Percentiles rank a stretch among this genome's conserved stretches.
Conservation (phyloP, 768 basidiomycete species). For the Fistulinella prunicolor region DNA sequence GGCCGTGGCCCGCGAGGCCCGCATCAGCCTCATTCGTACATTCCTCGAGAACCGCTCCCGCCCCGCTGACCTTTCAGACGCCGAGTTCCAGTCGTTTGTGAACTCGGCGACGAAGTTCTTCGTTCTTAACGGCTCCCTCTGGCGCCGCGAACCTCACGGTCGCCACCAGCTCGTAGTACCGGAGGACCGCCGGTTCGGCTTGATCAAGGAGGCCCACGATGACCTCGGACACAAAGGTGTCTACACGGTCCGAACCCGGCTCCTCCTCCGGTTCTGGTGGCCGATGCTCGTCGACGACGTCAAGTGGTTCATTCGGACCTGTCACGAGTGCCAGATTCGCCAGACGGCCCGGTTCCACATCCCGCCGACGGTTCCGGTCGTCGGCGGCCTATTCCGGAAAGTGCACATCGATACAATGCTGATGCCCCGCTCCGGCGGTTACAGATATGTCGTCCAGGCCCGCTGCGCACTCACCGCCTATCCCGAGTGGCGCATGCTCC, state of each 20-base stretch:
- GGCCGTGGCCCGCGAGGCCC: too few species aligned
- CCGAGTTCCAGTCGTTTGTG: too few species aligned
- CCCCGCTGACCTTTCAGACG: too few species aligned
- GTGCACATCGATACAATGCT: not conserved
- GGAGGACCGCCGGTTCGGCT: too few species aligned
- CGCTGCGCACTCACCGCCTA: not conserved
- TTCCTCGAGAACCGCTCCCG: too few species aligned
- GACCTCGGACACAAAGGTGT: slow-evolving; percentile 4
- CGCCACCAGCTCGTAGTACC: too few species aligned
- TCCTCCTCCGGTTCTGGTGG: not conserved
- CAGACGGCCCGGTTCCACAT: slow-evolving; percentile 1
- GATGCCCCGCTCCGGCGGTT: not conserved
- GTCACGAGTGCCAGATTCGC: not conserved
- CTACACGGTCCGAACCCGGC: fast-evolving
- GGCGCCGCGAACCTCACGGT: too few species aligned
- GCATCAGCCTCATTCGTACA: too few species aligned
- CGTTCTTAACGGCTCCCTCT: too few species aligned
- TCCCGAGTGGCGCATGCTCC: slow-evolving; percentile 31
- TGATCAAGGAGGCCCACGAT: not conserved
- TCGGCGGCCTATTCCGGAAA: slow-evolving; percentile 14
- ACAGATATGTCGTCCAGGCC: slow-evolving; percentile 17
- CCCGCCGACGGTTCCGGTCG: slow-evolving; percentile 1
- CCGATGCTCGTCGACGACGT: not conserved
- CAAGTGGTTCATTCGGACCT: not conserved
- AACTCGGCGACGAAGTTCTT: too few species aligned